Evolutionary conservation across 345 rosid species (phyloP).

Genomic region (Draba incana): DNA sequence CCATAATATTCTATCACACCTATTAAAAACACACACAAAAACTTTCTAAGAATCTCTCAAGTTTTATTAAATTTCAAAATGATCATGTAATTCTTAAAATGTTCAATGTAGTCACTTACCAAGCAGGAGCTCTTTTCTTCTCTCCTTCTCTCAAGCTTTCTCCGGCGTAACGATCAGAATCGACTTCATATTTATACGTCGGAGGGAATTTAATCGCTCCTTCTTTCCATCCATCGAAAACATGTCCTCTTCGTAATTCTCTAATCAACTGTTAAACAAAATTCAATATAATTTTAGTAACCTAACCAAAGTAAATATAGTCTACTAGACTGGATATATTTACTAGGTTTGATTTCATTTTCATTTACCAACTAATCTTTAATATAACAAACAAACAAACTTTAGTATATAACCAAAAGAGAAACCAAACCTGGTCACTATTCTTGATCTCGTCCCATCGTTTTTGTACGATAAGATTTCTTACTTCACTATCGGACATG

Average conservation of each 20-base stretch:
- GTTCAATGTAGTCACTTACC: slow-evolving; percentile 50
- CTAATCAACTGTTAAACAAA: slow-evolving; percentile 58
- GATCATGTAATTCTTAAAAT: not conserved
- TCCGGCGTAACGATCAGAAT: slow-evolving; percentile 83
- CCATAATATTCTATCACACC: slow-evolving; percentile 99
- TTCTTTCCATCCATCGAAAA: slow-evolving; percentile 93
- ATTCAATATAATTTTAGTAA: slow-evolving; percentile 1
- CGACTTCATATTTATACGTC: slow-evolving; percentile 91
- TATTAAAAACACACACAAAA: slow-evolving; percentile 36
- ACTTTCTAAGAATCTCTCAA: not conserved
- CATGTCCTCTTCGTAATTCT: slow-evolving; percentile 76
- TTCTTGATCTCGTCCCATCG: slow-evolving; percentile 79
- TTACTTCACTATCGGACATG: slow-evolving; percentile 69
- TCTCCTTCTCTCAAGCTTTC: slow-evolving; percentile 81
- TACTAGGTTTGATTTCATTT: too few relatives aligned
- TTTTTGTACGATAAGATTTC: slow-evolving; percentile 73
- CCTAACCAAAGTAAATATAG: slow-evolving; percentile 12
- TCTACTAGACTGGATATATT: not conserved
- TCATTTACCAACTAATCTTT: not conserved
- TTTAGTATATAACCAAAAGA: not conserved
- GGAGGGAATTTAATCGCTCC: slow-evolving; percentile 86
- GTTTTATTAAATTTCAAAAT: slow-evolving; percentile 9
- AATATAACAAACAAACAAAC: not conserved
- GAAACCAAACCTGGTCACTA: slow-evolving; percentile 72
- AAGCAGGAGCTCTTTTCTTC: slow-evolving; percentile 96